These are phyloP conservation scores for Odonthalia washingtoniensis DNA, from an alignment of 31 red algal species.

Conservation along the genomic window DNA sequence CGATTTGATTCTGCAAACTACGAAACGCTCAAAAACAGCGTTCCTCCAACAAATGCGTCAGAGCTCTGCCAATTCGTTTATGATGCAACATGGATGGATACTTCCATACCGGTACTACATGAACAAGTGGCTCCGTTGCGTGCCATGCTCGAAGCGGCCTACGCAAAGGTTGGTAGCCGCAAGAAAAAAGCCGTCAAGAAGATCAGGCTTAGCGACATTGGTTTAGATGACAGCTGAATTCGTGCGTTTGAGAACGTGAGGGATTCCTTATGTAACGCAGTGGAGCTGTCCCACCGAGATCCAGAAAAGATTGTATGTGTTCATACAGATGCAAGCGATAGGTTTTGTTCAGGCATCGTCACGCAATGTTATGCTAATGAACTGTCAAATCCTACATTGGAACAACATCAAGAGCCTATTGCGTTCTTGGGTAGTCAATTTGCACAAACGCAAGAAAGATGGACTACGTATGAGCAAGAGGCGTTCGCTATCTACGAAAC, in stretches of 20 bases:
- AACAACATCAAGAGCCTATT: conserved; percentile 48
- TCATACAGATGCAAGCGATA: conserved; percentile 43
- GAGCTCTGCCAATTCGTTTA: conserved; percentile 45
- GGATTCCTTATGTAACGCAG: neutral
- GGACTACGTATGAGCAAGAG: conserved; percentile 58
- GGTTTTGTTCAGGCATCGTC: conserved; percentile 43
- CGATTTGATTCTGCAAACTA: neutral
- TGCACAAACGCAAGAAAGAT: neutral
- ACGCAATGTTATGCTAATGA: neutral
- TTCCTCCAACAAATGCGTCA: neutral
- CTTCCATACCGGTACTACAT: conserved; percentile 7
- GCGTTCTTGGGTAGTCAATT: conserved; percentile 45
- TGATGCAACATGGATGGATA: conserved; percentile 30
- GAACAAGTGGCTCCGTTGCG: neutral
- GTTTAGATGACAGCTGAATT: conserved; percentile 1
- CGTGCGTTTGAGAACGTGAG: conserved; percentile 21
- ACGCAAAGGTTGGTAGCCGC: neutral
- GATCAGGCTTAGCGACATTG: conserved; percentile 10
- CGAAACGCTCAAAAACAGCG: neutral
- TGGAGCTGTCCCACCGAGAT: neutral
- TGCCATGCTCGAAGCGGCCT: neutral
- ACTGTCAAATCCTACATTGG: neutral
- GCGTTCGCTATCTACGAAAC: conserved; percentile 41
- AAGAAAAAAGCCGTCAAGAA: conserved; percentile 25
- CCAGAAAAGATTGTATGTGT: conserved; percentile 31